Evolutionary conservation across 2,329 filamentous ascomycete genomes (phyloP).

Genomic region (Botrytis fragariae): DNA sequence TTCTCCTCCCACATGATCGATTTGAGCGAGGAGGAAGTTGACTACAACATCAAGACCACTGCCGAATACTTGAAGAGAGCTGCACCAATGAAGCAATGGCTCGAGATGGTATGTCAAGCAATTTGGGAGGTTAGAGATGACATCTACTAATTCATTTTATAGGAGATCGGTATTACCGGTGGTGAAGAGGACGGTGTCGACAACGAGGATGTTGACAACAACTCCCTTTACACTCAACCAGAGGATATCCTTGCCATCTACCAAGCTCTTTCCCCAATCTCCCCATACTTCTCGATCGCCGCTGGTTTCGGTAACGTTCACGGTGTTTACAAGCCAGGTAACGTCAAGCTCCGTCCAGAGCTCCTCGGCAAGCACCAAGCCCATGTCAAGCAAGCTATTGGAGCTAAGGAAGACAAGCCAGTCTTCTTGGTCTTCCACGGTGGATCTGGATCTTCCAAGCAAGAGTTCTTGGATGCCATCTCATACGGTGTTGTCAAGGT

Average conservation of each 20-base stretch:
- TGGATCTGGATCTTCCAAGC: conserved; percentile 85
- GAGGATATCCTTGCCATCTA: conserved; percentile 94
- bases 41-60: conserved; percentile 90
- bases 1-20: conserved; percentile 99
- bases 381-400: conserved; percentile 79
- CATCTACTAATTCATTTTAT: conserved; percentile 5
- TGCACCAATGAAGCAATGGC: conserved; percentile 96
- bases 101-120: conserved; percentile 76
- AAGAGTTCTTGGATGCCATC: conserved; percentile 89
- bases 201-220: conserved; percentile 97
- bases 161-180: conserved; percentile 90
- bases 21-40: conserved; percentile 84
- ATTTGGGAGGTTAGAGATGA: background rate
- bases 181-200: conserved; percentile 98
- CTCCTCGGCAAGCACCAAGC: conserved; percentile 95
- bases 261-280: conserved; percentile 80
- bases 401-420: conserved; percentile 75
- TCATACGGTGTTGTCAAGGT: conserved; percentile 97
- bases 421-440: conserved; percentile 99
- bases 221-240: conserved; percentile 94
- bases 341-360: conserved; percentile 95
- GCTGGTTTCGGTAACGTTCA: conserved; percentile 99
- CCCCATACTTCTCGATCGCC: conserved; percentile 95
- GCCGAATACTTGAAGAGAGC: conserved; percentile 91
- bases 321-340: conserved; percentile 97